phyloP scores from a whole-genome alignment of 345 rosid species.

The Citrus sp. region DNA sequence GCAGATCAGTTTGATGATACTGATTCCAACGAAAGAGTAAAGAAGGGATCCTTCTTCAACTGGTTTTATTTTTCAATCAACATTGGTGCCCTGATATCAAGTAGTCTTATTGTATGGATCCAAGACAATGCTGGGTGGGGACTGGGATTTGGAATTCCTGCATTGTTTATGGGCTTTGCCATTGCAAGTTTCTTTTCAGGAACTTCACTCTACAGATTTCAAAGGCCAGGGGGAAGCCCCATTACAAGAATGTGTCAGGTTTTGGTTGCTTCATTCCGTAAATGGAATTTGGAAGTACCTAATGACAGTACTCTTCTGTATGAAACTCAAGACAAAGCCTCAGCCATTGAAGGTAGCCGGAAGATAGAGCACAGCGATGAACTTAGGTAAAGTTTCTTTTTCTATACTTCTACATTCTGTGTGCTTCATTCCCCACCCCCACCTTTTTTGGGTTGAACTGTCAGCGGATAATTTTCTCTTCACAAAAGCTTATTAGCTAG shows the following conservation, averaged over 20 bases:
- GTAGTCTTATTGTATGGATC: slow-evolving; percentile 81
- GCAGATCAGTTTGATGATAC: slow-evolving; percentile 97
- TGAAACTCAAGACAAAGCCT: slow-evolving; percentile 66
- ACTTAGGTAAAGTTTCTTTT: slow-evolving; percentile 37
- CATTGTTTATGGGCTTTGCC: slow-evolving; percentile 85
- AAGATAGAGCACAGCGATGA: slow-evolving; percentile 75
- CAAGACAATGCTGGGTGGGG: slow-evolving; percentile 98
- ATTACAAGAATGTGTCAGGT: slow-evolving; percentile 83
- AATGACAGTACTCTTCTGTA: slow-evolving; percentile 56
- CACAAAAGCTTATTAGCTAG: not conserved
- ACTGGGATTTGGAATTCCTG: slow-evolving; percentile 89
- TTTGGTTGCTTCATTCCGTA: slow-evolving; percentile 68
- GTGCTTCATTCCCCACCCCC: not conserved
- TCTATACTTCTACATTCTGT: not conserved
- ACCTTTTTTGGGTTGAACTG: not conserved
- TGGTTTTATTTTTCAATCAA: slow-evolving; percentile 95
- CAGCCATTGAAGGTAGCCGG: slow-evolving; percentile 71
- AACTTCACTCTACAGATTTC: slow-evolving; percentile 84
- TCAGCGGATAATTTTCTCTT: not conserved
- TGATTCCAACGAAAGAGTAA: slow-evolving; percentile 67
- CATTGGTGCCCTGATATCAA: slow-evolving; percentile 82
- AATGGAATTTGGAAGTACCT: slow-evolving; percentile 57
- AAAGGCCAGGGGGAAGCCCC: slow-evolving; percentile 93
- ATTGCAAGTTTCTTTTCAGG: slow-evolving; percentile 83
- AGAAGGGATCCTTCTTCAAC: slow-evolving; percentile 89